Percentiles rank a stretch among this genome's conserved stretches.
Conservation (phyloP, 202 grass and related monocot species). For the Elaeis oleifera region DNA sequence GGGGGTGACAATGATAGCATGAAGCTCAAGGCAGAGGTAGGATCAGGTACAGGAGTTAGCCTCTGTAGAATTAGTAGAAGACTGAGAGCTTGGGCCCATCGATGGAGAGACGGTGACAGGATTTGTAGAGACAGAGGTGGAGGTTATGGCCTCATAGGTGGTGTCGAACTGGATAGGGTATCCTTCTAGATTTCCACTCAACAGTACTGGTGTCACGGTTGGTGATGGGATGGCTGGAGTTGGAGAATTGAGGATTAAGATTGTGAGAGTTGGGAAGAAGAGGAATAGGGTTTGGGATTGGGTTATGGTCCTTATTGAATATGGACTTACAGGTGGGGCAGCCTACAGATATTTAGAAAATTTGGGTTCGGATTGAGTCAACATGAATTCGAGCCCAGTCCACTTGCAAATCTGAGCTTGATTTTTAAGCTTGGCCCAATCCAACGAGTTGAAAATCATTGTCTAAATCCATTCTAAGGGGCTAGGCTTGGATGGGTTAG, state of each 20-base stretch:
- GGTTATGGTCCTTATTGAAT: no score
- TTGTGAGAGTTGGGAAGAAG: no score
- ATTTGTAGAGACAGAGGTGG: neutral
- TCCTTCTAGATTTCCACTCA: slow-evolving; percentile 29
- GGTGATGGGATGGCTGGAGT: neutral
- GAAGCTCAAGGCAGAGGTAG: slow-evolving; percentile 58
- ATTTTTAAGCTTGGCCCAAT: no score
- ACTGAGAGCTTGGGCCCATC: slow-evolving; percentile 37
- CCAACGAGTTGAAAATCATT: no score
- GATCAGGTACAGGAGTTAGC: slow-evolving; percentile 22
- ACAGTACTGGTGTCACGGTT: slow-evolving; percentile 10
- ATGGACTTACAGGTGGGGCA: no score
- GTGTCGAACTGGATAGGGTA: slow-evolving; percentile 34
- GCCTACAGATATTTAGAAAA: no score
- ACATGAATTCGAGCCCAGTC: no score
- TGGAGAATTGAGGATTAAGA: neutral
- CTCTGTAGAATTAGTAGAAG: slow-evolving; percentile 43
- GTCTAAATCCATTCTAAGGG: no score
- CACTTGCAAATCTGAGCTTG: no score
- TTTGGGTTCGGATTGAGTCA: no score
- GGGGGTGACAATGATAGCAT: slow-evolving; percentile 41
- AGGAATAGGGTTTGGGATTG: no score
- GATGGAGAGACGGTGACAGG: neutral
- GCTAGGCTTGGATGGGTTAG: no score
- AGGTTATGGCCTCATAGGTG: slow-evolving; percentile 8